A percentile compares a stretch with the other conserved stretches of the same genome.
Evolutionary conservation across 352 stramenopile species (phyloP).

Genomic region (Phytopythium sindhum): DNA sequence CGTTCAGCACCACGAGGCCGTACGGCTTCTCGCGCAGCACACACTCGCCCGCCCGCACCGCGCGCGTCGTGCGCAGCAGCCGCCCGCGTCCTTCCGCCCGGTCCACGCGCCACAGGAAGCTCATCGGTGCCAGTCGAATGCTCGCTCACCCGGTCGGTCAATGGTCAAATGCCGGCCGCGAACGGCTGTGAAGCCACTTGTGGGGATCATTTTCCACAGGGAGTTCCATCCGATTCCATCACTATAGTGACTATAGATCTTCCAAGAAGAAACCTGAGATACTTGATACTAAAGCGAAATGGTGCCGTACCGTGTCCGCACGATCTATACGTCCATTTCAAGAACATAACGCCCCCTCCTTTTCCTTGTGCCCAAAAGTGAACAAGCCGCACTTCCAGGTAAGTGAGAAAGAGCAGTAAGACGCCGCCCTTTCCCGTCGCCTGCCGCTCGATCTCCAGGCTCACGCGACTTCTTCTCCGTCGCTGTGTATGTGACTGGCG

Average conservation of each 20-base stretch:
- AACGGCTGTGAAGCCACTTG: constrained; percentile 2
- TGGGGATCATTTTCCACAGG: background rate
- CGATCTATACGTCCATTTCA: constrained; percentile 9
- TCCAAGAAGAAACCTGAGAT: background rate
- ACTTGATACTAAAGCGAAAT: background rate
- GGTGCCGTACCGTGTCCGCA: background rate
- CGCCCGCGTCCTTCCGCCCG: constrained; percentile 19
- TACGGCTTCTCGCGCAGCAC: constrained; percentile 33
- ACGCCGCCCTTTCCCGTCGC: background rate
- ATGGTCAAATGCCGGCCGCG: background rate
- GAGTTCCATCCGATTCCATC: background rate
- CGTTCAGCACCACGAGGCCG: constrained; percentile 31
- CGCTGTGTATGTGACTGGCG: background rate
- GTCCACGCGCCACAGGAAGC: constrained; percentile 34
- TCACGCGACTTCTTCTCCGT: background rate
- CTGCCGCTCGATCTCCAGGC: background rate
- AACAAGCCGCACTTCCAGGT: background rate
- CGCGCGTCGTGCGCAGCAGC: constrained; percentile 23
- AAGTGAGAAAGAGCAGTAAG: background rate
- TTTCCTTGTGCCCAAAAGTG: background rate
- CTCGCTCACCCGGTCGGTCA: background rate
- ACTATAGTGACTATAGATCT: background rate
- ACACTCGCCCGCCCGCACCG: constrained; percentile 22
- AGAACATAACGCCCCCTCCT: background rate
- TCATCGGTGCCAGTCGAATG: background rate